These are phyloP conservation scores for Nakazawaea sp. DNA, from an alignment of 805 yeast species.

Conservation along the genomic window DNA sequence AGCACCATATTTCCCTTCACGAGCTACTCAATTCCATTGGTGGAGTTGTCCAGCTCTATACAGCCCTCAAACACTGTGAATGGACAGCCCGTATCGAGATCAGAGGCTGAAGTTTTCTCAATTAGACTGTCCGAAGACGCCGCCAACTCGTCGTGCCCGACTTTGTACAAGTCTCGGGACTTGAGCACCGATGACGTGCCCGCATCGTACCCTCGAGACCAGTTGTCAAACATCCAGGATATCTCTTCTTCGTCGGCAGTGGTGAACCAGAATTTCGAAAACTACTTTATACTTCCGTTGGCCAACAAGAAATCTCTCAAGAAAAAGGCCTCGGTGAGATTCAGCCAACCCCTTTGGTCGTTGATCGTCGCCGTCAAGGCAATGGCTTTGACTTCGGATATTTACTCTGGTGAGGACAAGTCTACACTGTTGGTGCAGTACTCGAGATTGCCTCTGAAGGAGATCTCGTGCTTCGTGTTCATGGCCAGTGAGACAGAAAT, in stretches of 20 bases:
- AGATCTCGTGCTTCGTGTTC: slow-evolving; percentile 31
- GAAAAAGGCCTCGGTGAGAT: slow-evolving; percentile 9
- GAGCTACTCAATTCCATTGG: slow-evolving; percentile 6
- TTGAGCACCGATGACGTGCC: slow-evolving; percentile 11
- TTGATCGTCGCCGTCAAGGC: slow-evolving; percentile 43
- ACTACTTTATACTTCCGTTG: slow-evolving; percentile 23
- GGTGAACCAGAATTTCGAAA: slow-evolving; percentile 32
- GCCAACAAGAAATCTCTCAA: slow-evolving; percentile 8
- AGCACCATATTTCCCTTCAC: slow-evolving; percentile 5
- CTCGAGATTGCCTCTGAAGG: not conserved
- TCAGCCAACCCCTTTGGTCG: slow-evolving; percentile 46
- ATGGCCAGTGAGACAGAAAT: slow-evolving; percentile 46
- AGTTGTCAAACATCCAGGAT: slow-evolving; percentile 23
- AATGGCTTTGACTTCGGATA: slow-evolving; percentile 37
- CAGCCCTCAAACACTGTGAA: not conserved
- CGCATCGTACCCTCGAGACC: slow-evolving; percentile 25
- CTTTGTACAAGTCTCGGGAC: not conserved
- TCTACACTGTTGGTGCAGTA: slow-evolving; percentile 13
- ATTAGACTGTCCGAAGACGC: slow-evolving; percentile 4
- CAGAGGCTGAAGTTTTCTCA: not conserved
- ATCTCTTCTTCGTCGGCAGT: slow-evolving; percentile 27
- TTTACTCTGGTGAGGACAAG: slow-evolving; percentile 26
- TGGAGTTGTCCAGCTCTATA: slow-evolving; percentile 3
- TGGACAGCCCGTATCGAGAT: not conserved
- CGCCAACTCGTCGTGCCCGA: slow-evolving; percentile 5